A percentile compares a stretch with the other conserved stretches of the same genome.
Conservation (phyloP, 2,329 filamentous ascomycete genomes). For the Fusarium burgessii region DNA sequence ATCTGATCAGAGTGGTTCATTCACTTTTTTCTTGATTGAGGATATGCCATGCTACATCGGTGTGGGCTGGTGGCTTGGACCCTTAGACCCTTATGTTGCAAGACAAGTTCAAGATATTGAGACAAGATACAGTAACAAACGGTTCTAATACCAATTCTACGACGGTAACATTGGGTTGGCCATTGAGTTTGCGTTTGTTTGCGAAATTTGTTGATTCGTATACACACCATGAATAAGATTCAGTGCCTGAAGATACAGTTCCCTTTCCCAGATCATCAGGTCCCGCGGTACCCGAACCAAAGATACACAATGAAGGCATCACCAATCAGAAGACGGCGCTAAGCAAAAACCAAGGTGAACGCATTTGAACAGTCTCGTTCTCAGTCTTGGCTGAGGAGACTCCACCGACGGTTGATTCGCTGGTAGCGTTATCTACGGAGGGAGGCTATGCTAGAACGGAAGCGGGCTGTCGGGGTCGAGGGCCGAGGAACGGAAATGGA, state of each 20-base stretch:
- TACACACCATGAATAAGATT: background rate
- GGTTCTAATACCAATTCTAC: background rate
- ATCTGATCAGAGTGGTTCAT: background rate
- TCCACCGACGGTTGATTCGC: constrained; percentile 15
- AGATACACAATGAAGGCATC: constrained; percentile 19
- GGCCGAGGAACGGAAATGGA: constrained; percentile 11
- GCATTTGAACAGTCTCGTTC: background rate
- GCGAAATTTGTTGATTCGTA: background rate
- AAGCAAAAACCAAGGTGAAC: background rate
- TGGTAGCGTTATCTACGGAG: constrained; percentile 34
- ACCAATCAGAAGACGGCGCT: constrained; percentile 40
- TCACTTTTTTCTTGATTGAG: constrained; percentile 14
- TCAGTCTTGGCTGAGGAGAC: background rate
- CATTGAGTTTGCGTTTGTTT: background rate
- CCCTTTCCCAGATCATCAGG: constrained; percentile 32
- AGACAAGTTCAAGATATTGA: background rate
- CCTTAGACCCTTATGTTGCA: constrained; percentile 15
- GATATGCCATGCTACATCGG: constrained; percentile 23
- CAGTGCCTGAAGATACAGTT: constrained; percentile 25
- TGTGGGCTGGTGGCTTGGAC: constrained; percentile 21
- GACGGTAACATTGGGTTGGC: background rate
- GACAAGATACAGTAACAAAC: constrained; percentile 15
- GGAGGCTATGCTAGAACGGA: constrained; percentile 20
- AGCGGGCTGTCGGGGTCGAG: constrained; percentile 28
- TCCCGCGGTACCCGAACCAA: constrained; percentile 37